phyloP scores from a whole-genome alignment of 2,329 filamentous ascomycete species.

The Colletotrichum cuscutae region DNA sequence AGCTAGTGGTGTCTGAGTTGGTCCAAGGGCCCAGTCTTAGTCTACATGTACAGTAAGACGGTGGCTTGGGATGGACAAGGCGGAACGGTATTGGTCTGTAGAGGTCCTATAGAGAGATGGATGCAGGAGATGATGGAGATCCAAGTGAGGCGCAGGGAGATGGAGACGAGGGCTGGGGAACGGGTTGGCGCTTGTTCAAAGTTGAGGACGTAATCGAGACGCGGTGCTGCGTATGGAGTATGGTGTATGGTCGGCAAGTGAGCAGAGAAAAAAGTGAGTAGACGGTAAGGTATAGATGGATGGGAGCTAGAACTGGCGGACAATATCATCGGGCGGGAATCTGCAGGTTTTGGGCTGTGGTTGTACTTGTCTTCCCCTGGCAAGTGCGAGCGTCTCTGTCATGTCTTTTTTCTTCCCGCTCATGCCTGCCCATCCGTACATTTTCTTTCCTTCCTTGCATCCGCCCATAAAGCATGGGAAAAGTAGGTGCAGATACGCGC shows the following conservation, averaged over 20 bases:
- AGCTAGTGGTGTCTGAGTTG: neutral
- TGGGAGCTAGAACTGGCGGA: neutral
- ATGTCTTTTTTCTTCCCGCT: conserved; percentile 8
- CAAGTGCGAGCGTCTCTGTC: neutral
- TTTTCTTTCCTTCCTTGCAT: neutral
- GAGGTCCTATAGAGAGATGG: neutral
- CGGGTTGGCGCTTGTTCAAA: neutral
- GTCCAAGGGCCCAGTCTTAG: conserved; percentile 23
- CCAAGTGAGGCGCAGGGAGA: conserved; percentile 19
- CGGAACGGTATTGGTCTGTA: conserved; percentile 4
- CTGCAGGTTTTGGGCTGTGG: conserved; percentile 33
- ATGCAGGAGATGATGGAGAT: conserved; percentile 2
- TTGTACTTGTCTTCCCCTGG: conserved; percentile 5
- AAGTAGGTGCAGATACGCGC: neutral
- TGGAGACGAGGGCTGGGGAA: neutral
- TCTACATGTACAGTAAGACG: conserved; percentile 19
- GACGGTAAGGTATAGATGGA: neutral
- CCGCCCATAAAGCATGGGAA: neutral
- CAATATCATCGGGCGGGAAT: conserved; percentile 28
- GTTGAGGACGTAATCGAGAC: neutral
- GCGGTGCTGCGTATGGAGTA: neutral
- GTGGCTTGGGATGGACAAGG: conserved; percentile 28
- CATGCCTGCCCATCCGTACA: neutral
- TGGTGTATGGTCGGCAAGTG: neutral
- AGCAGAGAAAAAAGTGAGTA: neutral